phyloP scores from a whole-genome alignment of 129 eudicot species.

The Flaveria linearis region DNA sequence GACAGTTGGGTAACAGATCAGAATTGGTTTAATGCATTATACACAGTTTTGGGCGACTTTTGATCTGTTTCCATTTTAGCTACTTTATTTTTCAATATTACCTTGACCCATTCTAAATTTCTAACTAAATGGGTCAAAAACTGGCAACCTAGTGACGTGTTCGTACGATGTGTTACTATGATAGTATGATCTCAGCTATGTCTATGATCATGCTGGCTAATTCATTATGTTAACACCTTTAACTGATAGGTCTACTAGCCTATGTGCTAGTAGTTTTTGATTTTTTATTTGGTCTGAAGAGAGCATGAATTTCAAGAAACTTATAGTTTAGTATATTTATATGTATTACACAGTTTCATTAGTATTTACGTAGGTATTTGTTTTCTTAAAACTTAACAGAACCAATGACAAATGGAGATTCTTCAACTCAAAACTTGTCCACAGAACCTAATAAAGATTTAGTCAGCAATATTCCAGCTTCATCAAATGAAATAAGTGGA shows the following conservation, averaged over 20 bases:
- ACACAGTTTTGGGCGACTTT: background rate
- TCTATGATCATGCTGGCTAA: no score
- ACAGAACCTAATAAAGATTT: conserved; percentile 15
- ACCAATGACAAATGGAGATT: conserved; percentile 30
- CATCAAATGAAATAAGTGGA: conserved; percentile 30
- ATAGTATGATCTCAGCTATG: no score
- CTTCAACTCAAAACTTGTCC: conserved; percentile 25
- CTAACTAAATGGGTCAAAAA: background rate
- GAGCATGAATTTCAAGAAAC: conserved; percentile 5
- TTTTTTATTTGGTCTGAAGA: background rate
- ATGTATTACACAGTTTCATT: background rate
- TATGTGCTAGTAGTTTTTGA: conserved; percentile 4
- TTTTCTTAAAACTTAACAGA: conserved; percentile 42
- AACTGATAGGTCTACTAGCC: background rate
- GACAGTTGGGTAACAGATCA: background rate
- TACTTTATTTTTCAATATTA: background rate
- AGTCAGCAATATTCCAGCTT: conserved; percentile 25
- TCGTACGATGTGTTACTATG: background rate
- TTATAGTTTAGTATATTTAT: background rate
- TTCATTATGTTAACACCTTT: background rate
- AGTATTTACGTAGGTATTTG: conserved; percentile 10
- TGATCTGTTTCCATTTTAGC: background rate
- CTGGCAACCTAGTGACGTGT: background rate
- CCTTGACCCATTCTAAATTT: background rate
- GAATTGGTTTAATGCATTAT: background rate